Base-by-base conservation (phyloP, 2,329 filamentous ascomycete species). In the Cadophora sp. region DNA sequence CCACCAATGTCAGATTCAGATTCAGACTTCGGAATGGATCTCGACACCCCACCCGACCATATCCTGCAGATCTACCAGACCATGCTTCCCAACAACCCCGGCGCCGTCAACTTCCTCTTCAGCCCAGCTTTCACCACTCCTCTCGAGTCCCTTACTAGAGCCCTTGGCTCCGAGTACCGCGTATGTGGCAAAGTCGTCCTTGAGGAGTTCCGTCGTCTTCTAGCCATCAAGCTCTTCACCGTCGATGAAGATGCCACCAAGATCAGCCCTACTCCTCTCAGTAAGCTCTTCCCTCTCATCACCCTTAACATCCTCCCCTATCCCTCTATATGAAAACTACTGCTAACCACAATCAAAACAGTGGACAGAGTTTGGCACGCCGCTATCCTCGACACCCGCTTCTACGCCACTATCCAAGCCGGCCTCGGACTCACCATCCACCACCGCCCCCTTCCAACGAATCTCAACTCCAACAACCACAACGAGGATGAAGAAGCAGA, bases 291-390 rank as follows among this genome's bases (percentile, higher is more conserved):
- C 27, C 14, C 20, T 41, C 18, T 1, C 50, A 22, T 22, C 24
- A 16, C 36, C 11, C 24, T 39, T 20, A 4, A n/a, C 24, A 22
- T 20, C 7, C 51, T 55, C 36, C 36, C 41, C 9, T 30, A 62
- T 22, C 36, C 41, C 9, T 30, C 27, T 30, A 30, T 30, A 30
- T 24, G 7, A 11, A n/a, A 18, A 45, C 43, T 7, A 20, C n/a
- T 20, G n/a, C 43, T 20, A 48, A 48, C 45, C 7, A 20, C 3
- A n/a, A 24, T 11, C n/a, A 20, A 20, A 9, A 53, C 18, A 59
- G 62, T 70, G 66, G 61, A 70, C 22, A 24, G 55, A 8, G 18
- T 70, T 18, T 70, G 68, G 68, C 64, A 68, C 39, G 60, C 63
- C 6, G 56, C 64, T 0, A 68, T 70, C 33, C 61, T 70, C 22